Conservation (phyloP, 2,329 filamentous ascomycete species). For the Ophiostoma sp. region DNA sequence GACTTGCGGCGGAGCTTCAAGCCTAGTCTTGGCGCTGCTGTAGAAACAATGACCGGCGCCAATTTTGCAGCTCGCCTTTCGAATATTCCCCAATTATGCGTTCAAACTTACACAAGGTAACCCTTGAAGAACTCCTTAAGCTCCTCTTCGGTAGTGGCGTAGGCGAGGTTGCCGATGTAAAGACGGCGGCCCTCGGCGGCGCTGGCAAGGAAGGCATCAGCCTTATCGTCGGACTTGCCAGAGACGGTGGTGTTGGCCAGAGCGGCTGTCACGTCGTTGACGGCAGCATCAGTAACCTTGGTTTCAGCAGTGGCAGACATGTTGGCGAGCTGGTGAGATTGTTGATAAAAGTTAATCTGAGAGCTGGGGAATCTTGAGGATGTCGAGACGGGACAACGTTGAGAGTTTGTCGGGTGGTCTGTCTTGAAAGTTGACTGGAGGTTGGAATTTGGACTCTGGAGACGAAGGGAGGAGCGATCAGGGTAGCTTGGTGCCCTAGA, state of each 20-base stretch:
- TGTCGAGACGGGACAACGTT: conserved; percentile 33
- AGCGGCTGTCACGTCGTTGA: conserved; percentile 72
- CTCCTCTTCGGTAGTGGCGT: conserved; percentile 99
- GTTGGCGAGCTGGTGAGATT: conserved; percentile 38
- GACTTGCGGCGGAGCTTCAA: background rate
- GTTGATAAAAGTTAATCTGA: conserved; percentile 19
- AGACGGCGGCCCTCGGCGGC: conserved; percentile 98
- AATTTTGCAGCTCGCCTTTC: background rate
- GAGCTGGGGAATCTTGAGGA: conserved; percentile 15
- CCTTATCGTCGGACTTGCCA: conserved; percentile 51
- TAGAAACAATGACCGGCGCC: background rate
- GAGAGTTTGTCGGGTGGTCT: conserved; percentile 37
- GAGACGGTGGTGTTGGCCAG: conserved; percentile 69
- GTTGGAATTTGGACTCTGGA: conserved; percentile 60
- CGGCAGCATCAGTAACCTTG: conserved; percentile 53
- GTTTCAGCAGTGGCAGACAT: conserved; percentile 81
- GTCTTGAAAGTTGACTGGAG: conserved; percentile 26
- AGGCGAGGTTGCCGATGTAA: conserved; percentile 99
- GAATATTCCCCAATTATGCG: background rate
- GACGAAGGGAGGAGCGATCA: conserved; percentile 60
- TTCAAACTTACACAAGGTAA: conserved; percentile 78
- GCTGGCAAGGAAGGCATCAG: conserved; percentile 91
- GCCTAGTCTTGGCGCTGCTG: conserved; percentile 1
- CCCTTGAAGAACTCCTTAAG: conserved; percentile 99
- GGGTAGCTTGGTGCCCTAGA: conserved; percentile 92